Conservation (phyloP, 768 basidiomycete genomes). For the Boletus coccyginus region DNA sequence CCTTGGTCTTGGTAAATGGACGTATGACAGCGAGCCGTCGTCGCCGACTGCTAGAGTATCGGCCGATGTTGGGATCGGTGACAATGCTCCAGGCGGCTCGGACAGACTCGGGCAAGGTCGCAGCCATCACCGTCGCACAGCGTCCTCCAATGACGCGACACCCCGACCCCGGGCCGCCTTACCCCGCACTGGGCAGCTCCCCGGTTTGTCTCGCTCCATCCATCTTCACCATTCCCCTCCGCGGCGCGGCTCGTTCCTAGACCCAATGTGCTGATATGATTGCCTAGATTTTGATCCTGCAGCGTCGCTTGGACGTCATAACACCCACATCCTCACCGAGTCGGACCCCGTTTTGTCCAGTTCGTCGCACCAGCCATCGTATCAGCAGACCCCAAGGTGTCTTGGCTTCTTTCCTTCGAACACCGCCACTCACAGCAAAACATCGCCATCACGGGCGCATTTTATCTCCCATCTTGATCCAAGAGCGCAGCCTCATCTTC, state of each 20-base stretch:
- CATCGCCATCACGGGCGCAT: constrained; percentile 25
- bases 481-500: constrained; percentile 37
- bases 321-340: constrained; percentile 5
- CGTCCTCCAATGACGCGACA: constrained; percentile 49
- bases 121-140: constrained; percentile 27
- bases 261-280: constrained; percentile 8
- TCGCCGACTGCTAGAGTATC: constrained; percentile 7
- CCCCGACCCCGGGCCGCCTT: constrained; percentile 42
- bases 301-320: constrained; percentile 5
- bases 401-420: constrained; percentile 33
- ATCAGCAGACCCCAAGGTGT: constrained; percentile 34
- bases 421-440: constrained; percentile 37
- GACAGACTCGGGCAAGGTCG: constrained; percentile 7
- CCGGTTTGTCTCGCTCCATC: constrained; percentile 18
- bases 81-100: constrained; percentile 1
- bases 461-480: constrained; percentile 23
- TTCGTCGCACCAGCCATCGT: constrained; percentile 19
- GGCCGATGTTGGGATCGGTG: constrained; percentile 6
- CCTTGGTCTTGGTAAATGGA: constrained; percentile 20
- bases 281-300: constrained; percentile 12
- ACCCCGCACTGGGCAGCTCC: constrained; percentile 15
- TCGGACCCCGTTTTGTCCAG: constrained; percentile 13
- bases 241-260: constrained; percentile 3
- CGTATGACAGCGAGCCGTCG: constrained; percentile 22
- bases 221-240: constrained; percentile 5